phyloP scores from a whole-genome alignment of 139 green algal species.

The Coelastrella sp. region DNA sequence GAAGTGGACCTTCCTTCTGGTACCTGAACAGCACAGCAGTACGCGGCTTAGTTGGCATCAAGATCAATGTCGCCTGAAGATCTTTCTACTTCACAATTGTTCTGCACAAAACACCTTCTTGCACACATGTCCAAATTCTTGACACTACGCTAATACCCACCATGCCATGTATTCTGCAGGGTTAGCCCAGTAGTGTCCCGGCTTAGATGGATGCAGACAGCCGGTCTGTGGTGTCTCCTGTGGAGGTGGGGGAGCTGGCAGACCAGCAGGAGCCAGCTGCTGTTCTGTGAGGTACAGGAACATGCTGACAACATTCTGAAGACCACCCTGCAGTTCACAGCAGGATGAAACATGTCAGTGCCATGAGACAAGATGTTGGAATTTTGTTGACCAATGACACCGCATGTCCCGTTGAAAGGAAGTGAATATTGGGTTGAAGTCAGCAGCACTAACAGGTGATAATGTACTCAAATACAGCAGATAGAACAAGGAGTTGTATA shows the following conservation, averaged over 20 bases:
- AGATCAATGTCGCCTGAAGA: not conserved
- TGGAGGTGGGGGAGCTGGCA: slow-evolving; percentile 47
- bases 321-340: slow-evolving; percentile 79
- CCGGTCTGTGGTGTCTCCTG: slow-evolving; percentile 93
- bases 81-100: not conserved
- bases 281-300: slow-evolving; percentile 88
- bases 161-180: slow-evolving; percentile 88
- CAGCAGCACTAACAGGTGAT: too few species aligned
- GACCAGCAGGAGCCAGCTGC: slow-evolving; percentile 63
- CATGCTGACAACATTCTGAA: slow-evolving; percentile 88
- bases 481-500: too few species aligned
- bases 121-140: too few species aligned
- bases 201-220: slow-evolving; percentile 89
- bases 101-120: too few species aligned
- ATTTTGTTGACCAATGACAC: too few species aligned
- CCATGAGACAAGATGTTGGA: too few species aligned
- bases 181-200: slow-evolving; percentile 72
- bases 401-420: too few species aligned
- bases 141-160: too few species aligned
- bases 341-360: not conserved
- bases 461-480: too few species aligned
- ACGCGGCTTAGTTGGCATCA: too few species aligned
- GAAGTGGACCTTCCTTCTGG: slow-evolving; percentile 59
- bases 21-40: slow-evolving; percentile 81
- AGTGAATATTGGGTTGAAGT: too few species aligned